These are phyloP conservation scores for Musa balbisiana DNA, from an alignment of 202 grass and related monocot genomes.

Conservation along the genomic window DNA sequence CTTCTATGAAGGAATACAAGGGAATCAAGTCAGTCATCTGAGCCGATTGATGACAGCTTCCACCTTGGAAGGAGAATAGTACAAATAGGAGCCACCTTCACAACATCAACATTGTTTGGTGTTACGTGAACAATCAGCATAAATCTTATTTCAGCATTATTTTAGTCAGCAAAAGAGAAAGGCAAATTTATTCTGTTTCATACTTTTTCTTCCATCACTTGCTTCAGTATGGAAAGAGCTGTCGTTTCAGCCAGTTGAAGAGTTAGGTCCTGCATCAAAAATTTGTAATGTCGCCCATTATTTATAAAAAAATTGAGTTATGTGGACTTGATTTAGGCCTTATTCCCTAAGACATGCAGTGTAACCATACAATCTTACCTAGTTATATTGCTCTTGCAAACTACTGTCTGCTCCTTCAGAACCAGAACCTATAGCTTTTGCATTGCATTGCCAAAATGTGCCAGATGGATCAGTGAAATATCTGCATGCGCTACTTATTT, in stretches of 20 bases:
- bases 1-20: too few species aligned
- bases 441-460: constrained; percentile 90
- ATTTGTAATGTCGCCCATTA: too few species aligned
- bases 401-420: constrained; percentile 98
- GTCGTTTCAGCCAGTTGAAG: constrained; percentile 77
- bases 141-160: too few species aligned
- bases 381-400: constrained; percentile 91
- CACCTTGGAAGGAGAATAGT: neutral
- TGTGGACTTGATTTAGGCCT: too few species aligned
- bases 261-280: constrained; percentile 52
- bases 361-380: constrained; percentile 32
- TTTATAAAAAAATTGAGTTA: too few species aligned
- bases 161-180: neutral
- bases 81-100: neutral
- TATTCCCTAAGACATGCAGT: too few species aligned
- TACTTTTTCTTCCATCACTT: constrained; percentile 98
- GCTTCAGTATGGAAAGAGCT: constrained; percentile 87
- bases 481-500: constrained; percentile 23
- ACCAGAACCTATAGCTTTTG: constrained; percentile 93
- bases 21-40: too few species aligned
- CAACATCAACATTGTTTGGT: constrained; percentile 2
- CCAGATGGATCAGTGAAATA: constrained; percentile 92
- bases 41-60: neutral
- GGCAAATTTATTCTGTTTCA: neutral
- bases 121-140: neutral